Evolutionary conservation across 345 rosid genomes (phyloP).

Genomic region (Eucalyptus erythrocorys): DNA sequence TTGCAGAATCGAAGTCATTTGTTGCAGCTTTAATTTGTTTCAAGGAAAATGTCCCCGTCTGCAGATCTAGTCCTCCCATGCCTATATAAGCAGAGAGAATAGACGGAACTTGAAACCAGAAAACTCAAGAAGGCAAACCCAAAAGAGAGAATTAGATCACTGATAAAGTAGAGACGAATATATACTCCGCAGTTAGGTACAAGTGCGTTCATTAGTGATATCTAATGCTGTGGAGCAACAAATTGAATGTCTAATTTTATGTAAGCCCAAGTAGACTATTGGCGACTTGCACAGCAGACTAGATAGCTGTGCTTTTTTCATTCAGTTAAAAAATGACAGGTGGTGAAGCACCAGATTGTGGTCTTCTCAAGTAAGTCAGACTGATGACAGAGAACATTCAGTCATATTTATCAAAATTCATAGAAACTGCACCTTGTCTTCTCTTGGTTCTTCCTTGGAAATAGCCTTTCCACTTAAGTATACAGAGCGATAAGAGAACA

Average conservation of each 20-base stretch:
- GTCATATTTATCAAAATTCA: neutral
- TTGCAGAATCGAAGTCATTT: conserved; percentile 13
- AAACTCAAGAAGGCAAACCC: neutral
- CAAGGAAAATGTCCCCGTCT: conserved; percentile 19
- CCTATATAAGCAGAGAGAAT: neutral
- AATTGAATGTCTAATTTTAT: neutral
- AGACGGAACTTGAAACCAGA: neutral
- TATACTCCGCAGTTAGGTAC: neutral
- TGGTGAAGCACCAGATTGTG: neutral
- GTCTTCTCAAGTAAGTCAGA: neutral
- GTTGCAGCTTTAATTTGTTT: conserved; percentile 32
- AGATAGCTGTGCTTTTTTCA: neutral
- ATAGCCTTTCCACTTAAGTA: conserved; percentile 23
- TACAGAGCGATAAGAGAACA: conserved; percentile 9
- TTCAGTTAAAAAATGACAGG: neutral
- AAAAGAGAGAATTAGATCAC: neutral
- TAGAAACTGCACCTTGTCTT: conserved; percentile 5
- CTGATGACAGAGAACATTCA: neutral
- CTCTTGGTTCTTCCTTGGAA: neutral
- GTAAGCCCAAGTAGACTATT: neutral
- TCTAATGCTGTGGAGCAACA: neutral
- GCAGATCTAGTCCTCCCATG: conserved; percentile 9
- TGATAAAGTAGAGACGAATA: neutral
- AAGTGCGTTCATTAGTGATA: neutral
- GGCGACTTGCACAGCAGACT: neutral